Percentiles rank a stretch among this genome's conserved stretches.
These are phyloP conservation scores for Tuber calosporum DNA, from an alignment of 495 filamentous ascomycete genomes.

Conservation along the genomic window DNA sequence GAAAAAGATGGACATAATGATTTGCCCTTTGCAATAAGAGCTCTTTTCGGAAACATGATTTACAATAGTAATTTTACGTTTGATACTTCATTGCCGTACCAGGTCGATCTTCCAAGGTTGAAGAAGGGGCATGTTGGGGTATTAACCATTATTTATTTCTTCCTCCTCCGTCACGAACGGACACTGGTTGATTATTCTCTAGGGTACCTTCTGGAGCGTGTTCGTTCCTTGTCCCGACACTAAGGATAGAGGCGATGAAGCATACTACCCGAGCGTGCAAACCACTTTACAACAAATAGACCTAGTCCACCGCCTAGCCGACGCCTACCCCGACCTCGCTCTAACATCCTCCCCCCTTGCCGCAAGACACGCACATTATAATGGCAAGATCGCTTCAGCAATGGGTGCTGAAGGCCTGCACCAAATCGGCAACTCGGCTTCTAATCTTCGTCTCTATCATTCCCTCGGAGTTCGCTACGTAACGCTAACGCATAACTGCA, in stretches of 20 bases:
- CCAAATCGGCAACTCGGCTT: constrained; percentile 80
- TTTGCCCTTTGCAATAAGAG: constrained; percentile 64
- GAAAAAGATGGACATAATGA: constrained; percentile 86
- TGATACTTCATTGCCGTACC: constrained; percentile 57
- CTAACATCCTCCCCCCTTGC: constrained; percentile 52
- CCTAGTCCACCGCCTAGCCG: constrained; percentile 61
- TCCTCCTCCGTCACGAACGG: neutral
- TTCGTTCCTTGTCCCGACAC: constrained; percentile 71
- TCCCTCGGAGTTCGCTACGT: constrained; percentile 80
- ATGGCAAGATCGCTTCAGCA: constrained; percentile 52
- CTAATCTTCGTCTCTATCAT: constrained; percentile 67
- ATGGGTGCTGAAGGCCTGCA: constrained; percentile 87
- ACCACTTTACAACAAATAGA: constrained; percentile 79
- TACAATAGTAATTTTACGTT: constrained; percentile 64
- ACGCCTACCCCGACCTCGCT: constrained; percentile 66
- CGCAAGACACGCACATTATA: constrained; percentile 52
- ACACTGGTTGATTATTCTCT: neutral
- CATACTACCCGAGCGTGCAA: constrained; percentile 56
- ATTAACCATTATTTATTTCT: neutral
- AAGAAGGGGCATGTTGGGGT: constrained; percentile 48
- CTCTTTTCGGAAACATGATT: constrained; percentile 67
- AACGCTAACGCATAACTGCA: constrained; percentile 89
- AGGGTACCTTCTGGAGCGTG: constrained; percentile 85
- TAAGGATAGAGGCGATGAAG: constrained; percentile 58
- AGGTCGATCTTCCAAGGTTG: constrained; percentile 73